Percentiles rank a stretch among this genome's conserved stretches.
Conservation (phyloP, 2,329 filamentous ascomycete species). For the Calonectria pseudoreteaudii region DNA sequence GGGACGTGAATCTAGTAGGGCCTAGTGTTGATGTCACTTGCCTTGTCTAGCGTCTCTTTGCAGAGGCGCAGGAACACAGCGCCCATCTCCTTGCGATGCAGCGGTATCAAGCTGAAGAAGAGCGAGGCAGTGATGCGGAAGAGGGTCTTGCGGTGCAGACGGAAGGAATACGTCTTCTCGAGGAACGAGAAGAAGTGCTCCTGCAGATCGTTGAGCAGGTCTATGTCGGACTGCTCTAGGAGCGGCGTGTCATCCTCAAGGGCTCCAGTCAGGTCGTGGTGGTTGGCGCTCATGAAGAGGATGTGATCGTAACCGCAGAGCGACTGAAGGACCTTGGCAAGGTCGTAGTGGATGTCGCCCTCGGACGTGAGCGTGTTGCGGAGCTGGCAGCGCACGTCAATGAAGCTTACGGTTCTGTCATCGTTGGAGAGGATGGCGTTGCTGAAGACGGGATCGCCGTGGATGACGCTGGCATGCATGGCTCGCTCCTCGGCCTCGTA, state of each 20-base stretch:
- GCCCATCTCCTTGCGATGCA: not conserved
- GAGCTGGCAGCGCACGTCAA: not conserved
- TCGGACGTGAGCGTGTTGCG: not conserved
- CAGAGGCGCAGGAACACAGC: not conserved
- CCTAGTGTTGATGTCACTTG: not conserved
- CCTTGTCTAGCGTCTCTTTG: not conserved
- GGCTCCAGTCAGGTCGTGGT: not conserved
- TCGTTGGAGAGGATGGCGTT: slow-evolving; percentile 5
- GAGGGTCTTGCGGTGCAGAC: not conserved
- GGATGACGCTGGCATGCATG: not conserved
- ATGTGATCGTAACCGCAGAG: not conserved
- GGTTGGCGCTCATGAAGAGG: not conserved
- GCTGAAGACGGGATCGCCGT: not conserved
- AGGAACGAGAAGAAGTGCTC: slow-evolving; percentile 1
- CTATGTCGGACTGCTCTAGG: not conserved
- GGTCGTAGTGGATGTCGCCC: slow-evolving; percentile 1
- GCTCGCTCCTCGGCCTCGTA: not conserved
- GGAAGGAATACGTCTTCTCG: not conserved
- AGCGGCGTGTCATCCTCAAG: not conserved
- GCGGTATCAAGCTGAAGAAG: not conserved
- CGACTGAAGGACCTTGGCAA: slow-evolving; percentile 1
- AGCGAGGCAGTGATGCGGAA: slow-evolving; percentile 1
- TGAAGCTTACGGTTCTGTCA: not conserved
- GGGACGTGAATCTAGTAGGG: not conserved
- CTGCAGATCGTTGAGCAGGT: not conserved